A percentile compares a stretch with the other conserved stretches of the same genome.
phyloP scores from a whole-genome alignment of 164 flowering plant species.

The Stephania cephalantha region DNA sequence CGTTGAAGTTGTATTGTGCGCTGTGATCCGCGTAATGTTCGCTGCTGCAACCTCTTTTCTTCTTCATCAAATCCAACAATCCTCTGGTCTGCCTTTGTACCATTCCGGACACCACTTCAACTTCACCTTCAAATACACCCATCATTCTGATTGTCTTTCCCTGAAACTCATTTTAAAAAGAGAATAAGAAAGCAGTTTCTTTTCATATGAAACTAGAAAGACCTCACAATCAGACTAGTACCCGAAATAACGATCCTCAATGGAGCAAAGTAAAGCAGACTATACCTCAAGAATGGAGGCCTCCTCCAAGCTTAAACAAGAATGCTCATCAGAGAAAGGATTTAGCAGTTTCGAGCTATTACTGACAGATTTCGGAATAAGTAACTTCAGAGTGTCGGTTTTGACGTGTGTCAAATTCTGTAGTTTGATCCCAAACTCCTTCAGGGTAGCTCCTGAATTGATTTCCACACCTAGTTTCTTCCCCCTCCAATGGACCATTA shows the following conservation, averaged over 20 bases:
- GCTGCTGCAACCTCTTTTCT: slow-evolving; percentile 59
- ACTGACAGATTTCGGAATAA: slow-evolving; percentile 47
- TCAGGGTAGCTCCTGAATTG: slow-evolving; percentile 38
- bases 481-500: slow-evolving; percentile 62
- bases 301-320: slow-evolving; percentile 49
- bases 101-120: slow-evolving; percentile 51
- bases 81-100: slow-evolving; percentile 49
- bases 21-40: slow-evolving; percentile 26
- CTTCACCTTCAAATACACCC: slow-evolving; percentile 80
- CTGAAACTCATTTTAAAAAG: slow-evolving; percentile 28
- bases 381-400: slow-evolving; percentile 71
- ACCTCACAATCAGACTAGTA: background rate
- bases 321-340: slow-evolving; percentile 82
- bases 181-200: background rate
- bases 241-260: background rate
- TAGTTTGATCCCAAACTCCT: slow-evolving; percentile 63
- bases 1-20: slow-evolving; percentile 54
- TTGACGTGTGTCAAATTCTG: slow-evolving; percentile 60
- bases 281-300: slow-evolving; percentile 52
- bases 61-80: slow-evolving; percentile 97
- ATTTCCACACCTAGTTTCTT: slow-evolving; percentile 46
- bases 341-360: slow-evolving; percentile 52
- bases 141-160: slow-evolving; percentile 81
- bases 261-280: background rate
- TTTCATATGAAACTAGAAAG: background rate